A percentile compares a stretch with the other conserved stretches of the same genome.
Evolutionary conservation across 75 land plant genomes (phyloP).

Genomic region (Picea glauca): DNA sequence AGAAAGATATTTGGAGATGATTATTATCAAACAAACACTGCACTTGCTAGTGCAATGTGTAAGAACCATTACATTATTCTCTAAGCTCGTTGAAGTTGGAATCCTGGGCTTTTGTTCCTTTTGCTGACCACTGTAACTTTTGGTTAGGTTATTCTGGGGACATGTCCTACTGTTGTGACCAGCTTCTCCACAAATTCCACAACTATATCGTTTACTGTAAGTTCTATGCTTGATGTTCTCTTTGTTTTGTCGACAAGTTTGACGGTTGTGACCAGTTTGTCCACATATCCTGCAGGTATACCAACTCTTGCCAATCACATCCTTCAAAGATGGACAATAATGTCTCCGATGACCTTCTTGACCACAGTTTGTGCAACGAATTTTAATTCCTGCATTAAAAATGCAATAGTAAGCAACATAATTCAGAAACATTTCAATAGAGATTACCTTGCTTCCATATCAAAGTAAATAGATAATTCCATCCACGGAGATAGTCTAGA

Average conservation of each 20-base stretch:
- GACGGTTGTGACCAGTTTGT: constrained; percentile 51
- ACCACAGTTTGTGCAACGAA: constrained; percentile 59
- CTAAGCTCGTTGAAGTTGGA: constrained; percentile 1
- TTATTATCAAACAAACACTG: constrained; percentile 16
- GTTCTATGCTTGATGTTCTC: neutral
- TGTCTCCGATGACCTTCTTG: constrained; percentile 61
- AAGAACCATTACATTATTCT: neutral
- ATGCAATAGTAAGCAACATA: neutral
- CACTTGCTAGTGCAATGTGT: constrained; percentile 8
- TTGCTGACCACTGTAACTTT: neutral
- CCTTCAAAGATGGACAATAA: constrained; percentile 51
- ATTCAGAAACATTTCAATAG: neutral
- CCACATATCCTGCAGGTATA: constrained; percentile 59
- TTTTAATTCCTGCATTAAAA: constrained; percentile 50
- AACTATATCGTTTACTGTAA: constrained; percentile 10
- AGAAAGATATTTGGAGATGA: neutral
- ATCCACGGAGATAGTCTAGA: neutral
- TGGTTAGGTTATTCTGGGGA: constrained; percentile 9
- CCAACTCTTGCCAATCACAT: constrained; percentile 3
- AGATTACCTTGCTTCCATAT: neutral
- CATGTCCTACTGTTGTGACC: constrained; percentile 57
- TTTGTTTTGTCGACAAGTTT: constrained; percentile 27
- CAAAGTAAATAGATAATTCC: neutral
- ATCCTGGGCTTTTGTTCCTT: no score
- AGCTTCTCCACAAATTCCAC: constrained; percentile 29